Evolutionary conservation across 345 rosid genomes (phyloP).

Genomic region (Salix exigua): DNA sequence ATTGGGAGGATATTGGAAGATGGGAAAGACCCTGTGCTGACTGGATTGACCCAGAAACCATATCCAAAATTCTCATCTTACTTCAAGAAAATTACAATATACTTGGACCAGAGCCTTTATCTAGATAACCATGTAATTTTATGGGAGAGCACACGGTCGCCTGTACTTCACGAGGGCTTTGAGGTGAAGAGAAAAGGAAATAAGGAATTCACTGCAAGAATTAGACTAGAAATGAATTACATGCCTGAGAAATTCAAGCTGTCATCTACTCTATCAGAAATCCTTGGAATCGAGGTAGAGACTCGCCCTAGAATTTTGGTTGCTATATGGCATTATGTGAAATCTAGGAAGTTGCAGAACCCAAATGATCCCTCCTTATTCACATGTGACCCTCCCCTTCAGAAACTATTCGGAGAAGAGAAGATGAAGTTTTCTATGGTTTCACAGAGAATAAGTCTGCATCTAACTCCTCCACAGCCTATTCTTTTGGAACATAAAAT

Average conservation of each 20-base stretch:
- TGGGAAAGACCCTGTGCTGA: conserved; percentile 49
- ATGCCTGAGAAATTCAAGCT: conserved; percentile 53
- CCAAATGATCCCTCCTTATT: conserved; percentile 44
- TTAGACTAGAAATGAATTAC: conserved; percentile 55
- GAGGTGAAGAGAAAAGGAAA: conserved; percentile 63
- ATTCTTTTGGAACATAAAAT: conserved; percentile 58
- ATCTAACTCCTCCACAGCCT: conserved; percentile 47
- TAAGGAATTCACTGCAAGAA: conserved; percentile 51
- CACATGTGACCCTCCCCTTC: conserved; percentile 46
- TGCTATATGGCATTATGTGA: conserved; percentile 63
- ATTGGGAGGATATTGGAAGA: conserved; percentile 57
- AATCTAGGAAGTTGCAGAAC: conserved; percentile 46
- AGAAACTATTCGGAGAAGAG: conserved; percentile 53
- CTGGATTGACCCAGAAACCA: conserved; percentile 33
- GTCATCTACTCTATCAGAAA: conserved; percentile 42
- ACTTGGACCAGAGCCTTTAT: conserved; percentile 54
- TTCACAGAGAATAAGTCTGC: conserved; percentile 44
- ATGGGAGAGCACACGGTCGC: conserved; percentile 55
- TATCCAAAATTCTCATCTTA: conserved; percentile 50
- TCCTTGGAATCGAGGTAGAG: conserved; percentile 55
- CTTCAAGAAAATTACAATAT: conserved; percentile 52
- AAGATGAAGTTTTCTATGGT: conserved; percentile 48
- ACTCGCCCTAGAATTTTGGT: conserved; percentile 44
- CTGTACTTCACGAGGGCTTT: conserved; percentile 54
- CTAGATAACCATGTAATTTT: conserved; percentile 53